Evolutionary conservation across 169 alveolate genomes (phyloP), one percentile per base, ranked within the genome.

Genomic region (Cryptosporidium sp.): DNA sequence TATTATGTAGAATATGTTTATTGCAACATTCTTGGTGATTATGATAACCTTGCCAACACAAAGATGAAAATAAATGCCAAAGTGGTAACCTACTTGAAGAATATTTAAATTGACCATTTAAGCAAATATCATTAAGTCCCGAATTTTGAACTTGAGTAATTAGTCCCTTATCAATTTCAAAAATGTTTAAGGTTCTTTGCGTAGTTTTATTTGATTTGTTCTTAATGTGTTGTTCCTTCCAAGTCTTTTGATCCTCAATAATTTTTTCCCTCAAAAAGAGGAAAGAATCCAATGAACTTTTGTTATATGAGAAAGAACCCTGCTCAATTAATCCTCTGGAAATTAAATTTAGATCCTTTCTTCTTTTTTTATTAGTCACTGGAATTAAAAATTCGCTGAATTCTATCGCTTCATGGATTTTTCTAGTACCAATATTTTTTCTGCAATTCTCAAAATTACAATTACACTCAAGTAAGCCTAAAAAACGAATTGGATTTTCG

Each of bases 241-340:
- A 80, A n/a, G 16, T 80, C 37, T 39, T 80, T 80, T 80, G 89
- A 39, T 59, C 65, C 43, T 59, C 89, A 5, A 67, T 59, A 61
- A 80, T 10, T 41, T 59, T 62, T 21, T 80, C 75, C 41, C 65
- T 80, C 21, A 80, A 18, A 41, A 18, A 6, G 43, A 80, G 51
- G 23, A 61, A 80, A 58, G 89, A 37, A 10, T 59, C 65, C 1
- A 80, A 62, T 18, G 89, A 80, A 35, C 62, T 62, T 41, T 80
- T 59, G 39, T 80, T 65, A 45, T 9, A 45, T 70, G n/a, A 29
- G n/a, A 37, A 67, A 6, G 75, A 43, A 14, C 6, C 70, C 1
- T 10, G 21, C n/a, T 75, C 86, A 4, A 23, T 10, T 33, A 8
- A 3, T 5, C 29, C 50, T 33, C 18, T 65, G 6, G 39, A 0